A percentile compares a stretch with the other conserved stretches of the same genome.
These are phyloP conservation scores for Gnomoniopsis sp. DNA, from an alignment of 2,329 filamentous ascomycete species.

Conservation along the genomic window DNA sequence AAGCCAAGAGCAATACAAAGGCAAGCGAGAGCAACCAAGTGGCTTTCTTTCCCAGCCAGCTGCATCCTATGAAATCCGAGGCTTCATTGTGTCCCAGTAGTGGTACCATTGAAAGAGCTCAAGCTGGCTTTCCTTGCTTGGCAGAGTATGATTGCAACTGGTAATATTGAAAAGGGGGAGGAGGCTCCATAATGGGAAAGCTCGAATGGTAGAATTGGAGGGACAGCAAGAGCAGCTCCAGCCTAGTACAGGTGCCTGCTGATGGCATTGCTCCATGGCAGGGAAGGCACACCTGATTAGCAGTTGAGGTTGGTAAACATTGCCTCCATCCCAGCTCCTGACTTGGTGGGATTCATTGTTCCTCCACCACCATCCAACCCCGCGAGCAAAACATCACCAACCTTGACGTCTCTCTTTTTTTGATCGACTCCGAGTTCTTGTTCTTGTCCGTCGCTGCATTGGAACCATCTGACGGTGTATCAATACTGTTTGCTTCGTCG, in stretches of 20 bases:
- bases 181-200: background rate
- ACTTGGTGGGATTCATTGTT: background rate
- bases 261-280: background rate
- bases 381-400: slow-evolving; percentile 8
- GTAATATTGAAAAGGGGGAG: no score
- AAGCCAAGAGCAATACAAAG: background rate
- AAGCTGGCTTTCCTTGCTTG: background rate
- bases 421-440: slow-evolving; percentile 7
- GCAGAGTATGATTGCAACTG: background rate
- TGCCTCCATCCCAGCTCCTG: background rate
- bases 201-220: background rate
- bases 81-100: background rate
- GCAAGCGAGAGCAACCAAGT: background rate
- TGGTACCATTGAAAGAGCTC: background rate
- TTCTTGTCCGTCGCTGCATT: background rate
- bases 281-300: background rate
- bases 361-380: background rate
- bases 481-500: slow-evolving; percentile 14
- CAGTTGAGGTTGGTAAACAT: background rate
- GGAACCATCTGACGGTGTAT: slow-evolving; percentile 10
- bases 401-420: slow-evolving; percentile 17
- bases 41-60: background rate
- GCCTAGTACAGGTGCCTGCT: no score
- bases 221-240: background rate
- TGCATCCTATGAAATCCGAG: background rate